These are phyloP conservation scores for Nissolia schottii DNA, from an alignment of 306 rosid genomes.

Conservation along the genomic window DNA sequence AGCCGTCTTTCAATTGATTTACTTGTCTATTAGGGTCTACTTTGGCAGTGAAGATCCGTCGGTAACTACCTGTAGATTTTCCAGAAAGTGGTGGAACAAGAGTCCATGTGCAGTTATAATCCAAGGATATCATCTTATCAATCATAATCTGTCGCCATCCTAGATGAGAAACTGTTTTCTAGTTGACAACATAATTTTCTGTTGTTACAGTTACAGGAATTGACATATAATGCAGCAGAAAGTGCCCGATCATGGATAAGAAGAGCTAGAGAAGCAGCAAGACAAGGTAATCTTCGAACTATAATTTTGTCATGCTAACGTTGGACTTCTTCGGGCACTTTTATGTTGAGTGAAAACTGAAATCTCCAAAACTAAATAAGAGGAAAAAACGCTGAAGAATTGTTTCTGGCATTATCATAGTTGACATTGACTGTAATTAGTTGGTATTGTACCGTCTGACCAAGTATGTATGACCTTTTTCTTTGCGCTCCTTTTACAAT, in stretches of 20 bases:
- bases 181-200: slow-evolving; percentile 1
- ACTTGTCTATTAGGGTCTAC: background rate
- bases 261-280: slow-evolving; percentile 67
- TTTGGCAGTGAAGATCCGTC: background rate
- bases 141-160: background rate
- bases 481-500: slow-evolving; percentile 3
- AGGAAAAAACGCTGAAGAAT: background rate
- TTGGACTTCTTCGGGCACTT: background rate
- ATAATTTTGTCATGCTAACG: background rate
- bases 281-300: slow-evolving; percentile 49
- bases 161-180: background rate
- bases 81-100: too few species aligned
- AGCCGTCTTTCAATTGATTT: background rate
- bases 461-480: slow-evolving; percentile 16
- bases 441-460: background rate
- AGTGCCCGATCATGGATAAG: slow-evolving; percentile 68
- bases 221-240: slow-evolving; percentile 58
- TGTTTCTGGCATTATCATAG: background rate
- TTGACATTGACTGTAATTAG: background rate
- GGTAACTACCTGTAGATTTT: background rate
- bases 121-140: background rate
- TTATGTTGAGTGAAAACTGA: background rate
- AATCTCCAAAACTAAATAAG: background rate
- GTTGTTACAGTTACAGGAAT: slow-evolving; percentile 58
- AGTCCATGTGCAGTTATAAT: too few species aligned